These are phyloP conservation scores for Gynochthodes officinalis DNA, from an alignment of 257 asterid genomes.

Conservation along the genomic window DNA sequence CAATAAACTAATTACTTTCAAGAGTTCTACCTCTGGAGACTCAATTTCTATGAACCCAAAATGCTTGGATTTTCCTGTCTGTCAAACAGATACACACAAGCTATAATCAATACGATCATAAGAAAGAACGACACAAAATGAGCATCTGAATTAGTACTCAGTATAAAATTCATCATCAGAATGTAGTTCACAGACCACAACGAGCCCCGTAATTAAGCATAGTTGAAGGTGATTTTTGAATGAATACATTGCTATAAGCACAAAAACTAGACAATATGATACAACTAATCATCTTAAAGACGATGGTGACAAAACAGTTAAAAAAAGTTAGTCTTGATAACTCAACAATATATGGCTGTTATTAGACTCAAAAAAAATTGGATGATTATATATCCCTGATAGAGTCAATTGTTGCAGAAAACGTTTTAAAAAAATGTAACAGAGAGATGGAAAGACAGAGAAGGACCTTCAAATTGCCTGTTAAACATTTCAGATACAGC, in stretches of 20 bases:
- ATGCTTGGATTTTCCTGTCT: slow-evolving; percentile 92
- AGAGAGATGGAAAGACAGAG: too few relatives aligned
- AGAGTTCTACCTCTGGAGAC: slow-evolving; percentile 71
- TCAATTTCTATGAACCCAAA: slow-evolving; percentile 84
- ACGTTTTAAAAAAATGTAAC: too few relatives aligned
- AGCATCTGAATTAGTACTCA: background rate
- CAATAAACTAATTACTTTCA: background rate
- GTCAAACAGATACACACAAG: slow-evolving; percentile 22
- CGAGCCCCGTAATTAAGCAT: background rate
- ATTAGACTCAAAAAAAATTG: too few relatives aligned
- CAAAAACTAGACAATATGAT: background rate
- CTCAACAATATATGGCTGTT: too few relatives aligned
- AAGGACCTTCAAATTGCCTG: too few relatives aligned
- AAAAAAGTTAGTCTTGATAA: too few relatives aligned
- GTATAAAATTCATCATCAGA: too few relatives aligned
- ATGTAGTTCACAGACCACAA: background rate
- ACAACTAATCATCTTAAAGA: too few relatives aligned
- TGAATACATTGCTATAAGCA: background rate
- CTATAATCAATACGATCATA: slow-evolving; percentile 13
- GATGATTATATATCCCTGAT: too few relatives aligned
- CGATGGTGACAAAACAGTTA: too few relatives aligned
- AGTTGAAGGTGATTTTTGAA: background rate
- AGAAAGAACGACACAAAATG: background rate
- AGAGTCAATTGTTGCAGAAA: too few relatives aligned
- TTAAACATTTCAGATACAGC: too few relatives aligned